Base-by-base conservation (phyloP, 1,284 basidiomycete genomes). In the Kwoniella shivajii region DNA sequence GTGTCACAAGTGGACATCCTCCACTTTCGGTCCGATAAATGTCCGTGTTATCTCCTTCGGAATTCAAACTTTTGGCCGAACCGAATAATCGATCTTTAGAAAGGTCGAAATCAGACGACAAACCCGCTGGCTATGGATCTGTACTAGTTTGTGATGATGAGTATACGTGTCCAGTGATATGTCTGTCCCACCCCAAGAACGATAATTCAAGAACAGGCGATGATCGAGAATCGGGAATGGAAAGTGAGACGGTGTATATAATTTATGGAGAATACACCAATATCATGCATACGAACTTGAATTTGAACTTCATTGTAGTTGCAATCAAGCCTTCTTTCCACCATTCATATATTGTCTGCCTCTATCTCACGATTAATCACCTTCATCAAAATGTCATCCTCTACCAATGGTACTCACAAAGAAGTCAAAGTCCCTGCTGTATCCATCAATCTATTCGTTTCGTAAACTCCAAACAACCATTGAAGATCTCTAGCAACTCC, bases 401-500 rank as follows among this genome's bases (percentile, higher is more conserved):
- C 13, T 26, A 6, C 9, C 2, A 41, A 31, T n/a, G 6, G 10
- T 9, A 68, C 69, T 56, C 38, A 74, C 72, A 73, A 30, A 6
- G 59, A 41, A 0, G 73, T 74, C 14, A 72, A 20, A 16, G 59
- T 51, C 4, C 71, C 71, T 16, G 37, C 37, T 1, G 42, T 45
- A 50, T 71, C 67, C 64, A 74, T 66, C 38, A 74, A 59, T 10
- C 71, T 50, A 58, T 74, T 74, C 16, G 59, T 51, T 30, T 67
- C 65, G 30, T 64, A 54, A 13, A 74, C 70, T 20, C 66, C 69
- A 42, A 67, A 65, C 10, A 74, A 58, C 30, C 62, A 60, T 20
- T 36, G 54, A 3, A 47, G 24, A 47, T 67, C 56, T 11, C 58
- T 31, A 2, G 51, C 60, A 5, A 61, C 50, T 4, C 67, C 67